A percentile compares a stretch with the other conserved stretches of the same genome.
Evolutionary conservation across 192 early-diverging fungal genomes (phyloP).

Genomic region (Entomortierella lignicola): DNA sequence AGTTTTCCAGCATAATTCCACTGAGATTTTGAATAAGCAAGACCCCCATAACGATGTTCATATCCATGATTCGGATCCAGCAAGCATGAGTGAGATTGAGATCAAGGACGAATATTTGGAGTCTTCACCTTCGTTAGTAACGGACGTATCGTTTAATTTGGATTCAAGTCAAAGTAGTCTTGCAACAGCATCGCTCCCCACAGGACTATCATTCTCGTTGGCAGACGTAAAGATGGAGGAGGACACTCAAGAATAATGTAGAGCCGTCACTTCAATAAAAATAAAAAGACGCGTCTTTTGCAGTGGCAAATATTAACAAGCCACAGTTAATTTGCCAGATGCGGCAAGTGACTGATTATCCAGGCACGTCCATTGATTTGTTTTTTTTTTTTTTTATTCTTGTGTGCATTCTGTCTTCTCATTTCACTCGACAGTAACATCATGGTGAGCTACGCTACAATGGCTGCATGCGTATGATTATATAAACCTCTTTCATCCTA

Average conservation of each 20-base stretch:
- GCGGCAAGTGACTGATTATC: background rate
- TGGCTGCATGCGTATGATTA: background rate
- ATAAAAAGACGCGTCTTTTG: background rate
- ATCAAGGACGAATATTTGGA: constrained; percentile 2
- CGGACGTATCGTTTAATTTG: constrained; percentile 7
- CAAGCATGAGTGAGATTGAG: background rate
- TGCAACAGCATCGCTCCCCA: background rate
- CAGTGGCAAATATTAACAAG: background rate
- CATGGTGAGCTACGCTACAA: constrained; percentile 13
- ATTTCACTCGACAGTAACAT: background rate
- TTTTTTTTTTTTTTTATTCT: background rate
- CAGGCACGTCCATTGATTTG: background rate
- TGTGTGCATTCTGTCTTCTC: background rate
- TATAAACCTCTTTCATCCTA: background rate
- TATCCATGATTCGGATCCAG: background rate
- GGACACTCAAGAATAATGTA: constrained; percentile 8
- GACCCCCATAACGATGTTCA: background rate
- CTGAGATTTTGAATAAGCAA: background rate
- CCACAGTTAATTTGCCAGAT: constrained; percentile 9
- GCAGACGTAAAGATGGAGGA: constrained; percentile 29
- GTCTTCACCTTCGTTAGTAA: constrained; percentile 1
- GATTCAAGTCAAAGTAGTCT: constrained; percentile 6
- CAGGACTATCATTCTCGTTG: constrained; percentile 14
- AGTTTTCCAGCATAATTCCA: constrained; percentile 19
- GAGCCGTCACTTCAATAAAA: no score